Conservation (phyloP, 805 yeast species). For the Sugiyamaella lignohabitans region DNA sequence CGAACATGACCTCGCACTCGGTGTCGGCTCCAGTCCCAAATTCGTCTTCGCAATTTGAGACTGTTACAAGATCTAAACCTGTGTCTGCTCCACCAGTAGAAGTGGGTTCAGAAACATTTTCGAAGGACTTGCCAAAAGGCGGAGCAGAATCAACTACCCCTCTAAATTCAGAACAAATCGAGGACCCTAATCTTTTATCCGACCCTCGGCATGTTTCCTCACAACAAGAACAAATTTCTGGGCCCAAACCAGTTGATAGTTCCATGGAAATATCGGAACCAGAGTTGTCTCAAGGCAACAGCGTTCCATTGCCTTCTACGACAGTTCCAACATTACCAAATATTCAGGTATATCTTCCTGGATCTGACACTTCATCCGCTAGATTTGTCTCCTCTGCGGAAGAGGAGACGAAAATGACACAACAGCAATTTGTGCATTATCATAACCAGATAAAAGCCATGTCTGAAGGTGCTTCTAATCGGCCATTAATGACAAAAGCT, state of each 20-base stretch:
- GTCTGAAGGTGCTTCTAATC: constrained; percentile 34
- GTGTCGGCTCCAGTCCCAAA: too few relatives aligned
- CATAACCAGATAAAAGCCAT: constrained; percentile 42
- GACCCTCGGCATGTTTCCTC: too few relatives aligned
- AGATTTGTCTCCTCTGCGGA: constrained; percentile 27
- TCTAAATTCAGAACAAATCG: background rate
- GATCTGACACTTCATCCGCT: background rate
- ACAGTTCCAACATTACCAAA: constrained; percentile 1
- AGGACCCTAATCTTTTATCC: too few relatives aligned
- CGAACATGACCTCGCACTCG: too few relatives aligned
- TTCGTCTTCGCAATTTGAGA: background rate
- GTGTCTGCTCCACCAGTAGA: too few relatives aligned
- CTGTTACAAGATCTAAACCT: too few relatives aligned
- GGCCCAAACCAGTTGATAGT: background rate
- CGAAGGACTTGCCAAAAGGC: background rate
- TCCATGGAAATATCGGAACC: background rate
- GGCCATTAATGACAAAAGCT: constrained; percentile 40
- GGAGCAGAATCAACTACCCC: background rate
- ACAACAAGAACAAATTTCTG: background rate
- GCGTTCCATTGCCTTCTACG: background rate
- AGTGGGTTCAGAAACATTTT: background rate
- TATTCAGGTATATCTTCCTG: constrained; percentile 15
- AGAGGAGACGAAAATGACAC: constrained; percentile 40
- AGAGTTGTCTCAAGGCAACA: background rate
- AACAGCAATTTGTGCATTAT: constrained; percentile 48